Base-by-base conservation (phyloP, 345 rosid species). In the Aquilaria yunnanensis region DNA sequence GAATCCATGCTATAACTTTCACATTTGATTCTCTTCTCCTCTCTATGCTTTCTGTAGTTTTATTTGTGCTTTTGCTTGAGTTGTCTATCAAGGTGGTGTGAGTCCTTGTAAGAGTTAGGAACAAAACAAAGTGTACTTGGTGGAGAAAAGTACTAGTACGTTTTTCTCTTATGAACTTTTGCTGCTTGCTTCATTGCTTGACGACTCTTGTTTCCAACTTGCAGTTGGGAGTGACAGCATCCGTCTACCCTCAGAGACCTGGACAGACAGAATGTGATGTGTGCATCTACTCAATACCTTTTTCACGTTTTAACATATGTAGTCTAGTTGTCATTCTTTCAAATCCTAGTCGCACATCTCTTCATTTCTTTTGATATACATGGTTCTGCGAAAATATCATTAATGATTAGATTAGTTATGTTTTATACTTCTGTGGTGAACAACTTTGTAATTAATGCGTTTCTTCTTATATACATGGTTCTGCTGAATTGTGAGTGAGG, bases 231-330 rank as follows among this genome's bases (percentile, higher is more conserved):
- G 60, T 75, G 63, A 71, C 75, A 64, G 14, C 83, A 29, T 45
- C 82, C n/a, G 46, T 76, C 34, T 92, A 87, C 62, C 97, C 98
- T 58, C 98, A 87, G 72, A 82, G 92, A 64, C 90, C 88, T 69
- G 97, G 97, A 64, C 93, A 87, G 73, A 32, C 75, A 67, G 98
- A 92, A 76, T 92, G 98, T 81, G 98, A 92, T 70, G 98, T 92
- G 64, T 48, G 91, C 56, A 71, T 68, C 56, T 57, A 64, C 50
- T 23, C 45, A 59, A 49, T 59, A 23, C 23, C 23, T 23, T 23
- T 23, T 23, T 23, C 23, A 23, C 23, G 23, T 23, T 23, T 54
- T 12, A 29, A 14, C 31, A 47, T 64, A 23, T 54, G 14, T 12
- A 51, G 16, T 33, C 31, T 9, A 6, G 14, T 30, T 29, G 23